phyloP scores from a whole-genome alignment of 1,284 basidiomycete species.

The Afroboletus lepidellus region DNA sequence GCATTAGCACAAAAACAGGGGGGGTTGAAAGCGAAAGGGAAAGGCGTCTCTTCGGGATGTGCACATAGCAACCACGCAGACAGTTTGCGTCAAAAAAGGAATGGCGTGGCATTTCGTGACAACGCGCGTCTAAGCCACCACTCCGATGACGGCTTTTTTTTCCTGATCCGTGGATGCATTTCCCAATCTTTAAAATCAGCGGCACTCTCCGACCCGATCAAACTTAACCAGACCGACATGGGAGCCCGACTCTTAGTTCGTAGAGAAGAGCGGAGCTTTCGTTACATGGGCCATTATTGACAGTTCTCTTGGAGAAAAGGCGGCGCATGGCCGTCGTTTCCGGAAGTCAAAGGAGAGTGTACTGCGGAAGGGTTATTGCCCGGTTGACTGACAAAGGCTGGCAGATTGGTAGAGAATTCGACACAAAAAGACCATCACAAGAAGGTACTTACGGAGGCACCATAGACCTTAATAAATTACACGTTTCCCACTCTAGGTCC shows the following conservation, averaged over 20 bases:
- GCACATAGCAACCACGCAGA: constrained; percentile 5
- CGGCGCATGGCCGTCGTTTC: constrained; percentile 14
- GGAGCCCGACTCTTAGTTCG: constrained; percentile 8
- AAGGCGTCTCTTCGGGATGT: constrained; percentile 7
- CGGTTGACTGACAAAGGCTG: not conserved
- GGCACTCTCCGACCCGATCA: constrained; percentile 20
- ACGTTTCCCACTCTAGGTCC: constrained; percentile 21
- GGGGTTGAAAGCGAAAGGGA: not conserved
- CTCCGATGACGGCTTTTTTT: constrained; percentile 12
- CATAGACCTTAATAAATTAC: constrained; percentile 1
- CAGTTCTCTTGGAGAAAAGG: constrained; percentile 25
- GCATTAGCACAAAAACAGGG: not conserved
- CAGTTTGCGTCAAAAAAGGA: constrained; percentile 6
- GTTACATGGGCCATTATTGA: constrained; percentile 5
- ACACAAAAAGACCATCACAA: constrained; percentile 4
- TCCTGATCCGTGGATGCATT: constrained; percentile 27
- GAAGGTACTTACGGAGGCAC: constrained; percentile 1
- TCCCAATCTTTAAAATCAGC: constrained; percentile 11
- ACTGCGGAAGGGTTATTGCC: constrained; percentile 16
- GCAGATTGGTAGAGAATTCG: constrained; percentile 1
- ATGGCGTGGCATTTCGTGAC: constrained; percentile 10
- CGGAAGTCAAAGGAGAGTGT: constrained; percentile 13
- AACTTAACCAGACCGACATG: constrained; percentile 7
- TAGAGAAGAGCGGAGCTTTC: constrained; percentile 9
- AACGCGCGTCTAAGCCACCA: constrained; percentile 8